Percentiles rank a stretch among this genome's conserved stretches.
phyloP scores from a whole-genome alignment of 1,284 basidiomycete genomes.

The Wolfiporia cocos region DNA sequence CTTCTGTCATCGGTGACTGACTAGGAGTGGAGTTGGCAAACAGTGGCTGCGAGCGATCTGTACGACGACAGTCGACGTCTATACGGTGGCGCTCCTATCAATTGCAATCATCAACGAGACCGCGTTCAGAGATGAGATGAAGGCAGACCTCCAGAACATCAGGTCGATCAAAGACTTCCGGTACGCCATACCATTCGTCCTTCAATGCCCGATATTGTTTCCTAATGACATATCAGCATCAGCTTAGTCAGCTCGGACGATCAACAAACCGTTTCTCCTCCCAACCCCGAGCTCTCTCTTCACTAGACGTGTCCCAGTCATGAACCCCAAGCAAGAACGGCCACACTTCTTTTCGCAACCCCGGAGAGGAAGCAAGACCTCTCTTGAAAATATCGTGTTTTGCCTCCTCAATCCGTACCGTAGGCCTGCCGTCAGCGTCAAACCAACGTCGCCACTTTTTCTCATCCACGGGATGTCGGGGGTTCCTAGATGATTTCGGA shows the following conservation, averaged over 20 bases:
- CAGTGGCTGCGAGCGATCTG: slow-evolving; percentile 88
- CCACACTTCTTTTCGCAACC: slow-evolving; percentile 74
- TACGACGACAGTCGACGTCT: slow-evolving; percentile 94
- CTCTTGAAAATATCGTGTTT: slow-evolving; percentile 70
- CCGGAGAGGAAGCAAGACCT: slow-evolving; percentile 51
- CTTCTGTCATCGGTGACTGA: slow-evolving; percentile 17
- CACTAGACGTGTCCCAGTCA: slow-evolving; percentile 65
- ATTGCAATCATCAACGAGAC: no score
- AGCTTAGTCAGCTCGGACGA: neutral
- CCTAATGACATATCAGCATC: slow-evolving; percentile 28
- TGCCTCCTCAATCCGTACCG: slow-evolving; percentile 63
- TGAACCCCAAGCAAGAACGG: slow-evolving; percentile 85
- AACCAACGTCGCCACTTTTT: slow-evolving; percentile 73
- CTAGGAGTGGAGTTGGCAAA: slow-evolving; percentile 48
- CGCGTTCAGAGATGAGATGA: slow-evolving; percentile 1
- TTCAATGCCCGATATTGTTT: slow-evolving; percentile 66
- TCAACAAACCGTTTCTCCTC: slow-evolving; percentile 54
- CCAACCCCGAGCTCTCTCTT: slow-evolving; percentile 52
- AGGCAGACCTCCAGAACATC: slow-evolving; percentile 67
- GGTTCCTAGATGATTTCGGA: slow-evolving; percentile 69
- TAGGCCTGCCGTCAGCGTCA: slow-evolving; percentile 60
- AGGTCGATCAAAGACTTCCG: slow-evolving; percentile 72
- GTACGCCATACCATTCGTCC: slow-evolving; percentile 74
- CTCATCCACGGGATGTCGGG: slow-evolving; percentile 65
- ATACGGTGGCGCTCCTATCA: slow-evolving; percentile 77